Base-by-base conservation (phyloP, 2,329 filamentous ascomycete genomes). In the Hyphodiscus sp. region DNA sequence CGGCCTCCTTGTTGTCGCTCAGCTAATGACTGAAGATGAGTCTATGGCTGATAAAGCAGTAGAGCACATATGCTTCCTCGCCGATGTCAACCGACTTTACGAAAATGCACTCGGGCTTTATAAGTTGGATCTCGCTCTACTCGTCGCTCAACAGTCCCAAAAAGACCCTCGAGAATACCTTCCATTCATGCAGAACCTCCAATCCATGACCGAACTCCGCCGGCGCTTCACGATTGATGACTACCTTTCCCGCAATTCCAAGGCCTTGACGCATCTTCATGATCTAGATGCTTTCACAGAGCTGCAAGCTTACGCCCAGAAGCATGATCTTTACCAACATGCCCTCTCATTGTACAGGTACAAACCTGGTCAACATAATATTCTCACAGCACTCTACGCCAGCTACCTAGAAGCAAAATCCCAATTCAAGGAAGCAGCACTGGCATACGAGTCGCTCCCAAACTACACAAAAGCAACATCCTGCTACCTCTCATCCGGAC, bases 21-120 rank as follows among this genome's bases (percentile, higher is more conserved):
- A 84, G 51, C 73, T 99, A 38, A 80, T 83, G 75, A 57, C 80
- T 52, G 79, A 86, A 60, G 81, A 87, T 48, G 75, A 82, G 43
- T 79, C 83, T 50, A 77, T 91, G 60, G 89, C 90, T 0, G 92
- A 97, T 61, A 86, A 86, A 68, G 92, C 92, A 0, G 86, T 96
- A 20, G 91, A 96, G 67, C 94, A 99, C 66, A 96, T 99, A 56
- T 97, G 91, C 76, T 99, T 99, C 76, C 79, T 99, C 43, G 89
- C 91, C 0, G 94, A 99, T 69, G 87, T 95, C 45, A 95, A 96
- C 68, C 84, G 85, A 41, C 80, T 99, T 0, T 99, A 96, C 65
- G 89, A 96, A 57, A 85, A 91, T 56, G 89, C 94, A 0, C 76
- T 99, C 1, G 91, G 91, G 1, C 76, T 97, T 2, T 99, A 99